phyloP scores from a whole-genome alignment of 169 alveolate genomes.

The Plasmodium chabaudi region DNA sequence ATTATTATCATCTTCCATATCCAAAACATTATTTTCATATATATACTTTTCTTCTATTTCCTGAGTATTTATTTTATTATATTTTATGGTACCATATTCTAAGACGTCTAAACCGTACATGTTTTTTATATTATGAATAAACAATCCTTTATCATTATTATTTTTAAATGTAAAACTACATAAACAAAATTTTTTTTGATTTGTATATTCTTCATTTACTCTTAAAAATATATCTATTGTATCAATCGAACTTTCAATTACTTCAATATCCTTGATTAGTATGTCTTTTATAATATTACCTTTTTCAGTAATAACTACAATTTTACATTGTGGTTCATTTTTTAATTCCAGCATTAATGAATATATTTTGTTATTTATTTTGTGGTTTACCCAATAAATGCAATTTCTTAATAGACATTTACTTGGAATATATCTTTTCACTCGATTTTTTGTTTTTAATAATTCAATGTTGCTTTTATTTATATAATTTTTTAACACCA shows the following conservation, averaged over 20 bases:
- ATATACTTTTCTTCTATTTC: conserved; percentile 54
- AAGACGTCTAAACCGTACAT: conserved; percentile 55
- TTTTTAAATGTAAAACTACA: conserved; percentile 27
- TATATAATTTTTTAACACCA: neutral
- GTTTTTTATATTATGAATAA: conserved; percentile 64
- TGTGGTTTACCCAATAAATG: conserved; percentile 37
- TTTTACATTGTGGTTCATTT: conserved; percentile 60
- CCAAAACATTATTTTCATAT: conserved; percentile 49
- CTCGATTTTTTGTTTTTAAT: conserved; percentile 57
- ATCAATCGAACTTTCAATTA: conserved; percentile 39
- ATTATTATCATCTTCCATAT: conserved; percentile 23
- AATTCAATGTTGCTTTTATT: conserved; percentile 17
- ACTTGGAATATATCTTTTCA: conserved; percentile 54
- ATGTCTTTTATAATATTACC: conserved; percentile 49
- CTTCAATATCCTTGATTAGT: conserved; percentile 45
- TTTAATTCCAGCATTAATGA: conserved; percentile 46
- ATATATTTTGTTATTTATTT: conserved; percentile 26
- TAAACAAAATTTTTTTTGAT: conserved; percentile 33
- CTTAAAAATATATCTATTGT: conserved; percentile 62
- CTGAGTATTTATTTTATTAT: conserved; percentile 54
- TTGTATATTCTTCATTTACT: conserved; percentile 56
- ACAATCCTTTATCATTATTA: conserved; percentile 33
- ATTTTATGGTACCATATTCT: conserved; percentile 69
- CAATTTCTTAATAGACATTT: conserved; percentile 49
- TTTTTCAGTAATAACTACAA: conserved; percentile 27